Evolutionary conservation across 805 yeast genomes (phyloP).

Genomic region (Metschnikowia baotianmanensis): DNA sequence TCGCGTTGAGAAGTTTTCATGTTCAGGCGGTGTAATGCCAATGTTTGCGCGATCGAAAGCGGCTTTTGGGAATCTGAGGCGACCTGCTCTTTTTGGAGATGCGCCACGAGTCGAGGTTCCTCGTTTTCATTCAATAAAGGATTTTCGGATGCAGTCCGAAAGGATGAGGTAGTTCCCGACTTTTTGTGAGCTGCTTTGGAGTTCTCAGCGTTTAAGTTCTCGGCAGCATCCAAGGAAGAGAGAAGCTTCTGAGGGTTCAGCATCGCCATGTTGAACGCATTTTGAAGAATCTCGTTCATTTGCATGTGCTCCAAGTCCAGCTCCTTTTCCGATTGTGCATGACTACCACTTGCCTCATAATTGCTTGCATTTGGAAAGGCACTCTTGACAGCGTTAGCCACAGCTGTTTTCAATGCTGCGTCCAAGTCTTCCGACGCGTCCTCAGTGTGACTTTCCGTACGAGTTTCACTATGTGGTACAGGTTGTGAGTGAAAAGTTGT

Average conservation of each 20-base stretch:
- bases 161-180: neutral
- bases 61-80: conserved; percentile 19
- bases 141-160: neutral
- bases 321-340: conserved; percentile 20
- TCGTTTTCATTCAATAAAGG: neutral
- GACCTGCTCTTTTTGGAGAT: neutral
- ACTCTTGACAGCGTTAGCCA: conserved; percentile 13
- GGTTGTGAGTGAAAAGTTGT: neutral
- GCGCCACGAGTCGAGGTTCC: neutral
- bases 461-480: neutral
- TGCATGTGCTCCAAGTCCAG: conserved; percentile 53
- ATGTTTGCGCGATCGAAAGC: conserved; percentile 57
- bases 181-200: no score
- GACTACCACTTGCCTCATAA: neutral
- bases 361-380: conserved; percentile 9
- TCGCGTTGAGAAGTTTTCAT: conserved; percentile 34
- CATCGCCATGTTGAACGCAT: conserved; percentile 75
- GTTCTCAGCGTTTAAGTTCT: conserved; percentile 6
- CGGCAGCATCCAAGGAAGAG: conserved; percentile 34
- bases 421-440: conserved; percentile 8
- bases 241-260: conserved; percentile 53
- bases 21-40: conserved; percentile 51
- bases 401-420: conserved; percentile 14
- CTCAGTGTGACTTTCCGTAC: no score
- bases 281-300: conserved; percentile 70